Conservation (phyloP, 2,329 filamentous ascomycete species). For the Stagonosporopsis cucurbitacearum region DNA sequence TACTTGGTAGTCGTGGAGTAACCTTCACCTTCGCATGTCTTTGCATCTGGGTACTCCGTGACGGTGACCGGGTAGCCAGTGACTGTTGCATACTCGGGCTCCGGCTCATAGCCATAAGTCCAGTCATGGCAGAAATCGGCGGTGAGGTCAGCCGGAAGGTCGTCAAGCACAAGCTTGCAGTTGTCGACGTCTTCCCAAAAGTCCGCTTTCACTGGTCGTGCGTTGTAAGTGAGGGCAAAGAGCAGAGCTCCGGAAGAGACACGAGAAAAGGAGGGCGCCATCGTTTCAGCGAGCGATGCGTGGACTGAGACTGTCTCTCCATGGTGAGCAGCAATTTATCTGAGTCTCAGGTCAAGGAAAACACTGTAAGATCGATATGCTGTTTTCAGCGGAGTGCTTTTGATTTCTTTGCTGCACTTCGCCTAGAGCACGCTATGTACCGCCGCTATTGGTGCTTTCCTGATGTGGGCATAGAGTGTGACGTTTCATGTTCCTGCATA, state of each 20-base stretch:
- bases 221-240: conserved; percentile 17
- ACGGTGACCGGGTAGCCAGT: conserved; percentile 8
- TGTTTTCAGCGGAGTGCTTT: conserved; percentile 10
- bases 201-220: conserved; percentile 12
- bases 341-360: conserved; percentile 10
- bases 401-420: conserved; percentile 3
- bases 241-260: conserved; percentile 16
- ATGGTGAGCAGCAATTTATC: conserved; percentile 12
- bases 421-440: background rate
- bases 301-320: conserved; percentile 13
- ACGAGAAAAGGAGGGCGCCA: conserved; percentile 16
- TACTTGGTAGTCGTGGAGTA: conserved; percentile 12
- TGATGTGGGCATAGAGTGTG: background rate
- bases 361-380: background rate
- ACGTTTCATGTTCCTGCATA: conserved; percentile 1
- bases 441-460: conserved; percentile 1
- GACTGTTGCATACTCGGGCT: conserved; percentile 6
- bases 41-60: conserved; percentile 13
- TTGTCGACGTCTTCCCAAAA: conserved; percentile 19
- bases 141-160: conserved; percentile 6
- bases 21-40: conserved; percentile 12
- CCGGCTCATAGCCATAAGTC: conserved; percentile 5
- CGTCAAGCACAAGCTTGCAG: conserved; percentile 16
- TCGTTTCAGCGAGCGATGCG: conserved; percentile 9
- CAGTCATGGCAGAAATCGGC: conserved; percentile 13